Evolutionary conservation across 768 basidiomycete genomes (phyloP).

Genomic region (Melanogaster broomeanus): DNA sequence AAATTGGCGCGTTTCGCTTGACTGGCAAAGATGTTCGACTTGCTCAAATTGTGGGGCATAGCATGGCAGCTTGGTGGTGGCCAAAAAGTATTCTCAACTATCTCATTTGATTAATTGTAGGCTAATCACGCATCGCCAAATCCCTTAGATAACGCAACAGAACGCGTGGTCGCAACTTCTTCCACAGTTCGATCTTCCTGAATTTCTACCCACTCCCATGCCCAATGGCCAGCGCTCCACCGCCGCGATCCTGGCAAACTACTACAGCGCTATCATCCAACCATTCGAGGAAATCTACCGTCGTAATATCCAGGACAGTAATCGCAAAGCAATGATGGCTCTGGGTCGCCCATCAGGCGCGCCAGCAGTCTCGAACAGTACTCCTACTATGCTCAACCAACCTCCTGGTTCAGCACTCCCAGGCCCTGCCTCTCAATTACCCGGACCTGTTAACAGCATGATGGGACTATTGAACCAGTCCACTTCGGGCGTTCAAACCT

Average conservation of each 20-base stretch:
- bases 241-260: slow-evolving; percentile 51
- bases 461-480: slow-evolving; percentile 29
- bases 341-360: slow-evolving; percentile 35
- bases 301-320: slow-evolving; percentile 60
- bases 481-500: slow-evolving; percentile 17
- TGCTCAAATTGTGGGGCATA: slow-evolving; percentile 72
- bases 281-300: slow-evolving; percentile 76
- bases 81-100: slow-evolving; percentile 48
- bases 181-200: slow-evolving; percentile 61
- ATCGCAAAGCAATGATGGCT: slow-evolving; percentile 52
- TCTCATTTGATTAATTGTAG: slow-evolving; percentile 13
- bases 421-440: slow-evolving; percentile 20
- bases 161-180: slow-evolving; percentile 59
- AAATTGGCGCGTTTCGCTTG: slow-evolving; percentile 64
- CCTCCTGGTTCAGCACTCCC: slow-evolving; percentile 9
- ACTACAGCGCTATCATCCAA: slow-evolving; percentile 61
- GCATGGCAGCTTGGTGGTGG: slow-evolving; percentile 64
- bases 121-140: slow-evolving; percentile 8
- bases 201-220: slow-evolving; percentile 49
- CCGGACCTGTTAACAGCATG: slow-evolving; percentile 20
- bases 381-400: slow-evolving; percentile 18
- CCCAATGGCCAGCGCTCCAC: slow-evolving; percentile 50
- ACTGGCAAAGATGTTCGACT: slow-evolving; percentile 74
- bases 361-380: slow-evolving; percentile 13
- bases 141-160: slow-evolving; percentile 46